A percentile compares a stretch with the other conserved stretches of the same genome.
phyloP scores from a whole-genome alignment of 73 alveolate genomes.

The Tetrahymena malaccensis region DNA sequence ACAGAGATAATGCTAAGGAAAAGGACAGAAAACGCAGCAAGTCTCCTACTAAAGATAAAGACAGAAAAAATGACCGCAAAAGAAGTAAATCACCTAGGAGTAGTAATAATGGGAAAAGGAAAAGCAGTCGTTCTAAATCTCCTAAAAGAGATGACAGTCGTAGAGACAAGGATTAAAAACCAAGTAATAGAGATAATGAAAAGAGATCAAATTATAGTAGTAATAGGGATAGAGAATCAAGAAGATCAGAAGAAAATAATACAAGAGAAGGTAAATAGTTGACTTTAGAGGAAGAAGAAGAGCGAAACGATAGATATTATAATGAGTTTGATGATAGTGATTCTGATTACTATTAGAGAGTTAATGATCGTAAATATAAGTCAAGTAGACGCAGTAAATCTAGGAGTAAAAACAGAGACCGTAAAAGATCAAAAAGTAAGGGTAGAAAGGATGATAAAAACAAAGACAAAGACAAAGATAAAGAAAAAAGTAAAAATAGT shows the following conservation, averaged over 20 bases:
- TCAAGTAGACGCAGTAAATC: background rate
- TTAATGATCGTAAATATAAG: background rate
- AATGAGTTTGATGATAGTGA: background rate
- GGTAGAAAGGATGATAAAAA: background rate
- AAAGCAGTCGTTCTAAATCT: background rate
- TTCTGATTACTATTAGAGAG: background rate
- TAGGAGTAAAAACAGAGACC: background rate
- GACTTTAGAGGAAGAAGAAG: background rate
- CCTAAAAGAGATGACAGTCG: background rate
- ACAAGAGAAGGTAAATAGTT: background rate
- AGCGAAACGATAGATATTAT: background rate
- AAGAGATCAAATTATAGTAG: background rate
- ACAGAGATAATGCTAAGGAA: background rate
- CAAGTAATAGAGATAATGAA: background rate
- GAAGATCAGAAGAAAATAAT: background rate
- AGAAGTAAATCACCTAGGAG: background rate
- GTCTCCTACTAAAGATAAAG: background rate
- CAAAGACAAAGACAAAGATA: background rate
- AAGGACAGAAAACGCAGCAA: background rate
- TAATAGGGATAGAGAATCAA: background rate
- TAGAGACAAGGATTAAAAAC: background rate
- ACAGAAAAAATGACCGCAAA: background rate
- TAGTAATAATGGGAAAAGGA: background rate
- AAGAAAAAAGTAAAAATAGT: background rate
- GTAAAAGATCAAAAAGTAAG: background rate